Percentiles rank a stretch among this genome's conserved stretches.
Evolutionary conservation across 202 grass and related monocot species (phyloP).

Genomic region (Cymbopogon flexuosus): DNA sequence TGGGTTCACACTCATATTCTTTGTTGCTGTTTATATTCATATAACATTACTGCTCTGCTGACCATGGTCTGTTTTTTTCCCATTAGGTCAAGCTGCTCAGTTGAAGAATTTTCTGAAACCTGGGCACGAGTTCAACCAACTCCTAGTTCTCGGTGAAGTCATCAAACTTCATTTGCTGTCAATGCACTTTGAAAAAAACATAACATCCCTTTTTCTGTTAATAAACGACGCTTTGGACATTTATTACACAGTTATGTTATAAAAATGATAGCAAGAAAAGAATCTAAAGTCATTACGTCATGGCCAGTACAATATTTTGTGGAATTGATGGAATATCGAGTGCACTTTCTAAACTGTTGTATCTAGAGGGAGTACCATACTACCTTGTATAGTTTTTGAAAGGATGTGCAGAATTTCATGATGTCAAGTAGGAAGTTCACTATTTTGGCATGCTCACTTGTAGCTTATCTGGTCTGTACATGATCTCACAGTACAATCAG

Average conservation of each 20-base stretch:
- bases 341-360: background rate
- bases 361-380: background rate
- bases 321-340: background rate
- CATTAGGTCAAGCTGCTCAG: slow-evolving; percentile 67
- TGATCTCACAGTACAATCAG: background rate
- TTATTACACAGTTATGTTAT: background rate
- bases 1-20: background rate
- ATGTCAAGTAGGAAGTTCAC: background rate
- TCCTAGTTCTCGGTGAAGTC: slow-evolving; percentile 79
- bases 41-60: background rate
- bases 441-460: background rate
- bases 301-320: background rate
- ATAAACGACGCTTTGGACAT: background rate
- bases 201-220: background rate
- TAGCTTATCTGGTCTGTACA: slow-evolving; percentile 1
- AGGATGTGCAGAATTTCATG: background rate
- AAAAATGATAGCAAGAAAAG: background rate
- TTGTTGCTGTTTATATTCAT: slow-evolving; percentile 1
- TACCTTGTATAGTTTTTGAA: slow-evolving; percentile 2
- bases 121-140: slow-evolving; percentile 75
- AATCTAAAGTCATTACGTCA: background rate
- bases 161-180: slow-evolving; percentile 14
- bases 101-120: slow-evolving; percentile 80
- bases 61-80: slow-evolving; percentile 18
- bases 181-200: background rate